Conservation (phyloP, 2,329 filamentous ascomycete species). For the Thermoascus crustaceus region DNA sequence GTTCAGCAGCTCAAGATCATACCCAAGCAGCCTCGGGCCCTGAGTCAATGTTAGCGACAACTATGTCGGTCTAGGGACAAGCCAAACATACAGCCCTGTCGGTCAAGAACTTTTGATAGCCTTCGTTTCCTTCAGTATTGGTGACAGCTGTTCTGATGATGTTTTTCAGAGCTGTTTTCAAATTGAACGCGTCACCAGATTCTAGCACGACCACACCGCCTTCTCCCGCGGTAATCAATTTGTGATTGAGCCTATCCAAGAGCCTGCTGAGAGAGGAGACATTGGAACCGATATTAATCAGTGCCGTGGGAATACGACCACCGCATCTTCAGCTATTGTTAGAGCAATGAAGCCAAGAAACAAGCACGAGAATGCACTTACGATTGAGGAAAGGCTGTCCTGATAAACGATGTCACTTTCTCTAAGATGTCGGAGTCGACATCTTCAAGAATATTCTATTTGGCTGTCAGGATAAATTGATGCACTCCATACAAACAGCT, state of each 20-base stretch:
- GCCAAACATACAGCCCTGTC: constrained; percentile 28
- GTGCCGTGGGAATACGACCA: constrained; percentile 33
- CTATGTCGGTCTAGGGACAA: background rate
- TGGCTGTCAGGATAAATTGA: constrained; percentile 8
- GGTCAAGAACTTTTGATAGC: constrained; percentile 31
- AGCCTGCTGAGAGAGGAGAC: constrained; percentile 34
- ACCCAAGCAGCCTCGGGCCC: constrained; percentile 36
- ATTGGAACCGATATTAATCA: constrained; percentile 38
- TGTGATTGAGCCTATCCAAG: constrained; percentile 28
- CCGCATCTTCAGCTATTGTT: constrained; percentile 25
- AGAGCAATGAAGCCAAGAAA: constrained; percentile 8
- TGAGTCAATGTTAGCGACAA: constrained; percentile 10
- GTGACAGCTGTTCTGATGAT: constrained; percentile 36
- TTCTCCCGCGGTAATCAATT: constrained; percentile 21
- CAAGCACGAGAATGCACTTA: constrained; percentile 16
- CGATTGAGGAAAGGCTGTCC: constrained; percentile 25
- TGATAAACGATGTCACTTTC: constrained; percentile 31
- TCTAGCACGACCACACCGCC: constrained; percentile 35
- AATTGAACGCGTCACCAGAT: constrained; percentile 37
- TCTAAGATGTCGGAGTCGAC: constrained; percentile 33
- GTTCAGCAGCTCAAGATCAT: constrained; percentile 39
- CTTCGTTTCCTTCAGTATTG: constrained; percentile 30
- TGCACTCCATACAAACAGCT: background rate
- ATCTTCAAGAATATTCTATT: constrained; percentile 28
- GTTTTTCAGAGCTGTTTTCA: constrained; percentile 40